Evolutionary conservation across 75 land plant genomes (phyloP).

Genomic region (Selaginella moellendorffii): DNA sequence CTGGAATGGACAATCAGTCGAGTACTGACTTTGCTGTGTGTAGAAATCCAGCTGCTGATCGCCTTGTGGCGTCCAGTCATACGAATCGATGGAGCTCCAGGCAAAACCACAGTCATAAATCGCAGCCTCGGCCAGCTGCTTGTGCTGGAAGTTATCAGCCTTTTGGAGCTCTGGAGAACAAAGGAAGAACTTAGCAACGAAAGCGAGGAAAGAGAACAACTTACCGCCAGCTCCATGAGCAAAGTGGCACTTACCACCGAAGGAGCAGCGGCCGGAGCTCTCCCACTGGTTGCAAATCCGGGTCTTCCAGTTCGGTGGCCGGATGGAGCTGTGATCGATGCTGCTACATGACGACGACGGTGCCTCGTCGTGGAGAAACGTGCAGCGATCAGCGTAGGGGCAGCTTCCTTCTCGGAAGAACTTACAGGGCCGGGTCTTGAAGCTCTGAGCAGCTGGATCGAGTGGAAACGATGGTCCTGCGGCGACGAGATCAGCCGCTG

Average conservation of each 20-base stretch:
- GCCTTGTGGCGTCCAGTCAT: neutral
- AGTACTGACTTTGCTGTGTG: neutral
- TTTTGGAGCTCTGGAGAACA: too few species aligned
- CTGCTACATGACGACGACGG: too few species aligned
- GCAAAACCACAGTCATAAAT: neutral
- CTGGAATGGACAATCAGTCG: neutral
- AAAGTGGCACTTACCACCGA: conserved; percentile 91
- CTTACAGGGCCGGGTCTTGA: conserved; percentile 60
- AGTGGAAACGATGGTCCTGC: conserved; percentile 12
- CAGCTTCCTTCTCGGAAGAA: conserved; percentile 84
- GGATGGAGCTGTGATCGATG: neutral
- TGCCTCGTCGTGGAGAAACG: conserved; percentile 78
- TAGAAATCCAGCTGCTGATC: neutral
- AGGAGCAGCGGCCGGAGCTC: conserved; percentile 78
- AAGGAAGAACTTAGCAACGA: neutral
- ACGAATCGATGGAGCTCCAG: neutral
- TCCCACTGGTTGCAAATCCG: conserved; percentile 94
- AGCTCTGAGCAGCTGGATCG: conserved; percentile 7
- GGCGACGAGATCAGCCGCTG: conserved; percentile 86
- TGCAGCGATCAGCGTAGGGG: conserved; percentile 85
- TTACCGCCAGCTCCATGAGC: conserved; percentile 85
- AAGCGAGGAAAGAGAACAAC: neutral
- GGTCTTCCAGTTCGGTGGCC: conserved; percentile 81
- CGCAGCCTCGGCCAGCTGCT: neutral
- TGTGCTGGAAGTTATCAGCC: too few species aligned